These are phyloP conservation scores for Paspalum notatum DNA, from an alignment of 176 grass and related monocot species.

Conservation along the genomic window DNA sequence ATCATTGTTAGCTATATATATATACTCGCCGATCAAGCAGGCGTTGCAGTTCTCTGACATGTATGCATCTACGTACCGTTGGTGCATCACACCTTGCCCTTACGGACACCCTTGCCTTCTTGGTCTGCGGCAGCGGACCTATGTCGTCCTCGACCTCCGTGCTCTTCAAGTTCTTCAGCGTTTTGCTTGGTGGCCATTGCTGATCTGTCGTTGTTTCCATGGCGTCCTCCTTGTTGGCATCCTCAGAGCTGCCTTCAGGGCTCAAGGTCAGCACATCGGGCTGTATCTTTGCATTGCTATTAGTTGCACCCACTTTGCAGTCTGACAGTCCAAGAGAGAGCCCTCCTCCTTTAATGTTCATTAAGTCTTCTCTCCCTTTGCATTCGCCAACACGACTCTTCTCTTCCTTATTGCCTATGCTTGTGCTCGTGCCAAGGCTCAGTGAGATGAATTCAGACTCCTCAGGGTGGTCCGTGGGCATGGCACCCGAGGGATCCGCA, in stretches of 20 bases:
- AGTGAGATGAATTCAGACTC: conserved; percentile 57
- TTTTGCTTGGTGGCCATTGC: conserved; percentile 56
- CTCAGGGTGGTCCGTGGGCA: not conserved
- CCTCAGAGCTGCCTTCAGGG: conserved; percentile 61
- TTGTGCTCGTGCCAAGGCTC: conserved; percentile 54
- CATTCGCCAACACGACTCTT: conserved; percentile 8
- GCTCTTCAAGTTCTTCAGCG: conserved; percentile 41
- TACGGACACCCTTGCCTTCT: conserved; percentile 81
- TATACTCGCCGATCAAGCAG: not conserved
- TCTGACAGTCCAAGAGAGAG: conserved; percentile 59
- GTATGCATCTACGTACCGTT: conserved; percentile 47
- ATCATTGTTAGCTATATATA: not conserved
- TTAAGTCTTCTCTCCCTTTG: conserved; percentile 27
- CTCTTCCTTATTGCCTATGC: conserved; percentile 47
- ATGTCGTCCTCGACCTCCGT: conserved; percentile 45
- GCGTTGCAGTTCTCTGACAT: not conserved
- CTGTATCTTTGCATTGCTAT: conserved; percentile 25
- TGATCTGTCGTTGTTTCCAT: conserved; percentile 21
- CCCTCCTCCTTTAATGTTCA: conserved; percentile 39
- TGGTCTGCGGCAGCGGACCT: conserved; percentile 50
- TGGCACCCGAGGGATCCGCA: not conserved
- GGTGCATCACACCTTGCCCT: conserved; percentile 74
- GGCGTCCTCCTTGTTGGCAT: conserved; percentile 43
- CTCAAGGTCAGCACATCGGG: conserved; percentile 51
- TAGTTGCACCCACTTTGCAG: conserved; percentile 40